Percentiles rank a stretch among this genome's conserved stretches.
phyloP scores from a whole-genome alignment of 2,329 filamentous ascomycete genomes.

The Xylaria sp. region DNA sequence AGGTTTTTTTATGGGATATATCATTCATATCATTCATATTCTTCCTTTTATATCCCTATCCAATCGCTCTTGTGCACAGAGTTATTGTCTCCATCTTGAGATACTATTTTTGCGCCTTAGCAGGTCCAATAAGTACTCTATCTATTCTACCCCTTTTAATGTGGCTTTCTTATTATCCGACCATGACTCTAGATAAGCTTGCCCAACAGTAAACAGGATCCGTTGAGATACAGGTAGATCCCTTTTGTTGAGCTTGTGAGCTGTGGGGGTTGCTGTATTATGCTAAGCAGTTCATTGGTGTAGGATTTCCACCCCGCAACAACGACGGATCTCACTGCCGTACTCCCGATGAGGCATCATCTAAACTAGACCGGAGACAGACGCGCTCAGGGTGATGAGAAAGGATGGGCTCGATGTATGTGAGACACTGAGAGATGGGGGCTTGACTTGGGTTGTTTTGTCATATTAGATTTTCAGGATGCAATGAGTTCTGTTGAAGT shows the following conservation, averaged over 20 bases:
- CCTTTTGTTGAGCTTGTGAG: background rate
- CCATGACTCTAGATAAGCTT: too few relatives aligned
- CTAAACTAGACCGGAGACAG: background rate
- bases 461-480: background rate
- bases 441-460: background rate
- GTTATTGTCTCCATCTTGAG: too few relatives aligned
- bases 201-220: too few relatives aligned
- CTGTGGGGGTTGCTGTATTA: background rate
- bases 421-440: background rate
- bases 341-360: conserved; percentile 14
- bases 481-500: background rate
- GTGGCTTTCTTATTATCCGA: too few relatives aligned
- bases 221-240: too few relatives aligned
- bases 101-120: too few relatives aligned
- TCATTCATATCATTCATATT: too few relatives aligned
- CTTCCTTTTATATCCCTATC: too few relatives aligned
- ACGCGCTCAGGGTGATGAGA: background rate
- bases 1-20: conserved; percentile 30
- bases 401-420: background rate
- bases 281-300: conserved; percentile 21
- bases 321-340: conserved; percentile 25
- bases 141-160: too few relatives aligned
- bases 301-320: conserved; percentile 11
- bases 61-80: too few relatives aligned
- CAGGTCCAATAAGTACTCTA: too few relatives aligned